Conservation (phyloP, 2,329 filamentous ascomycete species). For the Aspergillus latus region DNA sequence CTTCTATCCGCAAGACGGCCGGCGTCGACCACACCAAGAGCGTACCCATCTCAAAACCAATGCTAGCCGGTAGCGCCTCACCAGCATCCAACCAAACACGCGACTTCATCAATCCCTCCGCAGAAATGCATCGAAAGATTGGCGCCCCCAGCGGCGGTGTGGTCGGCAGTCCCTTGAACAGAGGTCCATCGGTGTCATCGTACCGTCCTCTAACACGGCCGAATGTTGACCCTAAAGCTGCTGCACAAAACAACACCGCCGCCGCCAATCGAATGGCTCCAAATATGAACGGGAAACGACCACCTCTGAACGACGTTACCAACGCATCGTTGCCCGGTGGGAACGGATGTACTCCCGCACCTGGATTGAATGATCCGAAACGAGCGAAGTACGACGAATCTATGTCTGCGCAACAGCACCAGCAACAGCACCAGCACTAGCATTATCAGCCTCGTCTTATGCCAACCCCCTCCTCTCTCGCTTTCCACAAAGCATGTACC, state of each 20-base stretch:
- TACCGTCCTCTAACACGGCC: slow-evolving; percentile 49
- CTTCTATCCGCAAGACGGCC: slow-evolving; percentile 84
- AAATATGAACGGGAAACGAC: slow-evolving; percentile 43
- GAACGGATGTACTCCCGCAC: slow-evolving; percentile 25
- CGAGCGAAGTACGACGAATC: slow-evolving; percentile 29
- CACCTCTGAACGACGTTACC: slow-evolving; percentile 47
- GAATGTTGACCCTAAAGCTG: slow-evolving; percentile 31
- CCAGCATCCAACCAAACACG: slow-evolving; percentile 33
- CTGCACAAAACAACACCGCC: slow-evolving; percentile 18
- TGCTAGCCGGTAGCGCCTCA: slow-evolving; percentile 30
- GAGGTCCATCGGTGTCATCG: slow-evolving; percentile 39
- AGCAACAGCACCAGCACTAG: slow-evolving; percentile 15
- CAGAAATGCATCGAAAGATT: slow-evolving; percentile 37
- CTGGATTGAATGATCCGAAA: slow-evolving; percentile 33
- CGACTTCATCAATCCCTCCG: slow-evolving; percentile 38
- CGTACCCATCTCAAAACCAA: slow-evolving; percentile 63
- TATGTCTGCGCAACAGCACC: slow-evolving; percentile 17
- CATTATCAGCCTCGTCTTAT: not conserved
- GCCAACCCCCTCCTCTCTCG: not conserved
- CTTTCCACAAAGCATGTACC: not conserved
- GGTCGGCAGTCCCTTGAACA: slow-evolving; percentile 33
- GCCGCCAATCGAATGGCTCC: slow-evolving; percentile 27
- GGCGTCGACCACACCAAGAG: slow-evolving; percentile 80
- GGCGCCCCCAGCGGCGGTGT: slow-evolving; percentile 33
- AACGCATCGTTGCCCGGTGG: slow-evolving; percentile 33